A percentile compares a stretch with the other conserved stretches of the same genome.
These are phyloP conservation scores for Gardenia jasminoides DNA, from an alignment of 257 asterid genomes.

Conservation along the genomic window DNA sequence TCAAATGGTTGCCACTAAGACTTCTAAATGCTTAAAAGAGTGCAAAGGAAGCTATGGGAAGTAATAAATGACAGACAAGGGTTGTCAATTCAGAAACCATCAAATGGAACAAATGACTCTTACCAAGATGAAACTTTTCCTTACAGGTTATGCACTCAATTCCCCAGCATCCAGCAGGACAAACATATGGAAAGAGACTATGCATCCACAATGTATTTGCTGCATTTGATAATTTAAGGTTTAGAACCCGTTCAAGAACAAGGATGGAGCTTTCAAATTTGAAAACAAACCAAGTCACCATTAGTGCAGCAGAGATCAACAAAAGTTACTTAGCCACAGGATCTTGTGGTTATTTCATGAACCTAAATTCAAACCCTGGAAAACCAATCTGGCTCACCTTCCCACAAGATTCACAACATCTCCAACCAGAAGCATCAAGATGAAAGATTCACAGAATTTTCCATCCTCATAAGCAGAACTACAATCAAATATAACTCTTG, in stretches of 20 bases:
- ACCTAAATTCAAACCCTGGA: neutral
- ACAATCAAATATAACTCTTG: constrained; percentile 7
- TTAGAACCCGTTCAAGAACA: neutral
- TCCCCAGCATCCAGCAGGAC: constrained; percentile 99
- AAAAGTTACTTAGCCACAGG: neutral
- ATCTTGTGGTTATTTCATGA: neutral
- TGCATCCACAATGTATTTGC: constrained; percentile 99
- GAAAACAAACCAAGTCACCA: neutral
- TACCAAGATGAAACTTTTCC: constrained; percentile 89
- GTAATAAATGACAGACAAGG: no score
- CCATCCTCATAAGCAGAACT: constrained; percentile 91
- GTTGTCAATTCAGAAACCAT: neutral
- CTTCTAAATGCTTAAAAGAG: no score
- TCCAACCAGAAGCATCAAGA: constrained; percentile 91
- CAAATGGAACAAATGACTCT: constrained; percentile 16
- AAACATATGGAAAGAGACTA: constrained; percentile 95
- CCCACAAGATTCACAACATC: constrained; percentile 98
- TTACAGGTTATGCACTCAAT: constrained; percentile 93
- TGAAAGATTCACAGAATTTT: constrained; percentile 89
- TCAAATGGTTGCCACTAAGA: no score
- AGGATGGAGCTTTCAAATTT: neutral
- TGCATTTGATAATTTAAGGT: constrained; percentile 43
- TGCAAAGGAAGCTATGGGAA: neutral
- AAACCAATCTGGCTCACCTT: constrained; percentile 54
- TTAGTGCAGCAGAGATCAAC: neutral